phyloP scores from a whole-genome alignment of 106 monocot genomes.

The Phalaenopsis aphrodite region DNA sequence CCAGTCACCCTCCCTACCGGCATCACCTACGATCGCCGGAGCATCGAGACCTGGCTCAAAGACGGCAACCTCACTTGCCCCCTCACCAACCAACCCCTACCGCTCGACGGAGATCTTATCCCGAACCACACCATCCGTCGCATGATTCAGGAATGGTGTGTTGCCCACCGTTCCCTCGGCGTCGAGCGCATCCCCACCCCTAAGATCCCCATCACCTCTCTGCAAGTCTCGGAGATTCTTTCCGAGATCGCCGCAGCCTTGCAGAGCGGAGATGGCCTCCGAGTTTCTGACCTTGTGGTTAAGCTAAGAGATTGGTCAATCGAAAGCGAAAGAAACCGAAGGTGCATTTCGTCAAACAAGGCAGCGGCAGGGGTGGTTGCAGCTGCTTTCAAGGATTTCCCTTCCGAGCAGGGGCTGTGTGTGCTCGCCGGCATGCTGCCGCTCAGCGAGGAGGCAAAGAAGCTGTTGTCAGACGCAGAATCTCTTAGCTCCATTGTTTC shows the following conservation, averaged over 20 bases:
- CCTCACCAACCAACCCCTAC: slow-evolving; percentile 20
- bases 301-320: neutral
- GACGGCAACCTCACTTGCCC: slow-evolving; percentile 37
- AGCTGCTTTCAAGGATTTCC: slow-evolving; percentile 8
- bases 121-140: slow-evolving; percentile 47
- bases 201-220: slow-evolving; percentile 17
- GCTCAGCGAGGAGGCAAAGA: slow-evolving; percentile 17
- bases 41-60: slow-evolving; percentile 80
- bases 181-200: slow-evolving; percentile 56
- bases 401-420: slow-evolving; percentile 26
- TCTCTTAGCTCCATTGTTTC: slow-evolving; percentile 25
- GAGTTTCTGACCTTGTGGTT: neutral
- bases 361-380: slow-evolving; percentile 13
- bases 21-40: slow-evolving; percentile 80
- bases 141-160: slow-evolving; percentile 63
- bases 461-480: slow-evolving; percentile 5
- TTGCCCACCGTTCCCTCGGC: slow-evolving; percentile 26
- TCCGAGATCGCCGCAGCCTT: slow-evolving; percentile 18
- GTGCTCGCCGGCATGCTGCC: slow-evolving; percentile 27
- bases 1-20: slow-evolving; percentile 70
- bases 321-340: slow-evolving; percentile 37
- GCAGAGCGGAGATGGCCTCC: neutral
- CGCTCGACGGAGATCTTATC: slow-evolving; percentile 18
- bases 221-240: slow-evolving; percentile 20
- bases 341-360: slow-evolving; percentile 19